Base-by-base conservation (phyloP, 2,329 filamentous ascomycete species). In the Periconia sp. region DNA sequence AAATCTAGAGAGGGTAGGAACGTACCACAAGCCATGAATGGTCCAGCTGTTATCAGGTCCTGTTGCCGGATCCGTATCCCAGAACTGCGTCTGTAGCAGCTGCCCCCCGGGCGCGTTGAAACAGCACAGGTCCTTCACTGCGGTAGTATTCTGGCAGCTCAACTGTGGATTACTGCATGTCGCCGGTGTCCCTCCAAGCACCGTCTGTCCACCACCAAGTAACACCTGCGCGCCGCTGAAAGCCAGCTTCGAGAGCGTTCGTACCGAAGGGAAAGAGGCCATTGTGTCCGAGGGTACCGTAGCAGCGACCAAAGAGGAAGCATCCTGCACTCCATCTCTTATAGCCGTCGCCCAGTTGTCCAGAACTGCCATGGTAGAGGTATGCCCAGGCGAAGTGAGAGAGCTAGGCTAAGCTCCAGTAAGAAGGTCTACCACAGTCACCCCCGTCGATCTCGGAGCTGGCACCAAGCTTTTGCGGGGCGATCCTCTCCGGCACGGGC, bases 21-120 rank as follows among this genome's bases (percentile, higher is more conserved):
- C 69, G 26, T 64, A 79, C 78, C 80, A 87, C 7, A 90, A 75
- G 1, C 86, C 86, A 61, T 90, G 87, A 28, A 89, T 79, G 1
- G 86, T 89, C 87, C 87, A 92, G 5, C 82, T 84, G 61, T 89
- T 80, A 36, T 69, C 70, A 2, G 87, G 86, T 0, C 88, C 86
- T 4, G 82, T 79, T 1, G 78, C 72, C 1, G 86, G 86, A 44
- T 79, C 64, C 0, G 82, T 80, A 60, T 91, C 87, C 87, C 87
- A 91, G 71, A 91, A 90, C 57, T 91, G 87, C 2, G 88, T 90
- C 66, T 83, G 81, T 4, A 90, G 76, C 31, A 91, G 71, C 49
- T 88, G 81, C 6, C 88, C 88, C 4, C 86, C 83, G 0, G 87
- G 87, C 16, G 81, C 77, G 59, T 87, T 87, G 73, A 89, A 87